phyloP scores from a whole-genome alignment of 805 yeast genomes.

The Starmerella bombi region DNA sequence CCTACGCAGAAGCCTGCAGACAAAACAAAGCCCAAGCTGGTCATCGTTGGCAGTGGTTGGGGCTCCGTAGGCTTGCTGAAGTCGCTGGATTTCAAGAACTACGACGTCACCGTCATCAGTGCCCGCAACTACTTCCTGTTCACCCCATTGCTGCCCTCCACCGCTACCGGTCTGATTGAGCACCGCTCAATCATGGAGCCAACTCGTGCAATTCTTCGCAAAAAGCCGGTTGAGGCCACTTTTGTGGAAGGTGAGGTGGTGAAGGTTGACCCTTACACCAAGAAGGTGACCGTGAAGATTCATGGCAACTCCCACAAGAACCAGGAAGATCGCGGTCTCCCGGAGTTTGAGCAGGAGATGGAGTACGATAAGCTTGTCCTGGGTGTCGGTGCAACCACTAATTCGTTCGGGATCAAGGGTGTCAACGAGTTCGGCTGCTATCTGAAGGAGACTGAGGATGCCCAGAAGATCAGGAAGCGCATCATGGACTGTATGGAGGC shows the following conservation, averaged over 20 bases:
- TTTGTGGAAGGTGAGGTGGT: slow-evolving; percentile 88
- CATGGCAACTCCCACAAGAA: slow-evolving; percentile 20
- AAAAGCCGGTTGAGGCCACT: slow-evolving; percentile 57
- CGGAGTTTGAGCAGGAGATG: slow-evolving; percentile 36
- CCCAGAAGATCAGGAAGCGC: slow-evolving; percentile 67
- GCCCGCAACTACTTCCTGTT: slow-evolving; percentile 92
- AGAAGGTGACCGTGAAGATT: slow-evolving; percentile 44
- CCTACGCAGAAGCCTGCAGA: slow-evolving; percentile 34
- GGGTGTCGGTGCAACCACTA: slow-evolving; percentile 91
- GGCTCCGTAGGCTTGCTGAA: slow-evolving; percentile 78
- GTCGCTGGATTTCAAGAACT: slow-evolving; percentile 70
- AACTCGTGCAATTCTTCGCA: slow-evolving; percentile 71
- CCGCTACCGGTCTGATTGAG: slow-evolving; percentile 88
- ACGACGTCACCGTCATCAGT: slow-evolving; percentile 79
- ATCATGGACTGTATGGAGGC: slow-evolving; percentile 82
- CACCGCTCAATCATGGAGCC: slow-evolving; percentile 87
- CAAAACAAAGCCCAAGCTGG: slow-evolving; percentile 56
- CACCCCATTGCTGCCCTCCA: slow-evolving; percentile 90
- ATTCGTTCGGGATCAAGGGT: slow-evolving; percentile 92
- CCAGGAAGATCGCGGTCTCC: slow-evolving; percentile 27
- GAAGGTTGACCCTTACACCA: slow-evolving; percentile 59
- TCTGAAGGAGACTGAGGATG: slow-evolving; percentile 81
- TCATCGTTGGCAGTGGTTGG: slow-evolving; percentile 75
- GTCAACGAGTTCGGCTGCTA: slow-evolving; percentile 73
- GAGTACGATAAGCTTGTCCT: slow-evolving; percentile 74